Conservation (phyloP, 1,139 yeast species). For the Yamadazyma sp. region DNA sequence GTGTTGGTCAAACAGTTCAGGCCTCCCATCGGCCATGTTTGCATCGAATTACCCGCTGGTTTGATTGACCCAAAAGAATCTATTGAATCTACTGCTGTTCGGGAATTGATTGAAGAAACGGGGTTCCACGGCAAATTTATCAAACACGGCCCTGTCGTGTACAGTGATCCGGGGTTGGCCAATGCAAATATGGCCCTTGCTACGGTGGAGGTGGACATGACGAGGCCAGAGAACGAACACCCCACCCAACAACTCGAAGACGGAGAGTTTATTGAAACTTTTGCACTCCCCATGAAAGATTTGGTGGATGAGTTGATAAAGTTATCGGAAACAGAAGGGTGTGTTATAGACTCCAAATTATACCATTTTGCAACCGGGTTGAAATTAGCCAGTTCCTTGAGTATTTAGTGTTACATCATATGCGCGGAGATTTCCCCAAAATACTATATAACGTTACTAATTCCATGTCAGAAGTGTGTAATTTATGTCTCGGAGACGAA, state of each 20-base stretch:
- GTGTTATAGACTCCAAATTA: constrained; percentile 79
- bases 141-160: constrained; percentile 44
- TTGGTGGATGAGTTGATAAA: constrained; percentile 56
- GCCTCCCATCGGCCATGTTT: constrained; percentile 86
- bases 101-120: constrained; percentile 90
- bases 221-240: constrained; percentile 58
- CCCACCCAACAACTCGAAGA: constrained; percentile 82
- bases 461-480: constrained; percentile 22
- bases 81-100: constrained; percentile 73
- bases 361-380: constrained; percentile 82
- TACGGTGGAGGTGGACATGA: constrained; percentile 73
- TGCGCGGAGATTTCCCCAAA: constrained; percentile 3
- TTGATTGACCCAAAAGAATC: constrained; percentile 82
- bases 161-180: constrained; percentile 91
- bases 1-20: constrained; percentile 85
- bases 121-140: constrained; percentile 73
- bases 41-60: constrained; percentile 95
- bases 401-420: not conserved
- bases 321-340: constrained; percentile 59
- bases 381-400: constrained; percentile 5
- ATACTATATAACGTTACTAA: not conserved
- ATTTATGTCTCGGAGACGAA: constrained; percentile 43
- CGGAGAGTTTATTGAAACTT: constrained; percentile 83
- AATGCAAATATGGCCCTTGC: constrained; percentile 86
- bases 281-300: constrained; percentile 59